Evolutionary conservation across 1,284 basidiomycete species (phyloP).

Genomic region (Fomitopsis palustris): DNA sequence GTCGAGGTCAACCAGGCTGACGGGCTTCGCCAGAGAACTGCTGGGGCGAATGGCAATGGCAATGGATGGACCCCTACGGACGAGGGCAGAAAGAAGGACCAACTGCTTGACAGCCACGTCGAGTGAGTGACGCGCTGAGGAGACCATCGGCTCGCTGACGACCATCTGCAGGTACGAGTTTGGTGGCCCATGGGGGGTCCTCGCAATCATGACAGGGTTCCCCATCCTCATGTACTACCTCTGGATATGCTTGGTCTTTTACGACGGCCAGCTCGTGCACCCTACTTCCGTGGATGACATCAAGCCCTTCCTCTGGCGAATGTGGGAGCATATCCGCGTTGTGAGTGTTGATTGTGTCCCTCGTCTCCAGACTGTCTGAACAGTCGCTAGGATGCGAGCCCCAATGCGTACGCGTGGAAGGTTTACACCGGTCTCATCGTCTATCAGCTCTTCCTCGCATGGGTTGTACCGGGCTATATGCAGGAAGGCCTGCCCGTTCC

Average conservation of each 20-base stretch:
- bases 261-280: constrained; percentile 83
- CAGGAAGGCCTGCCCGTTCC: constrained; percentile 95
- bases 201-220: constrained; percentile 94
- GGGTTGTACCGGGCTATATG: constrained; percentile 87
- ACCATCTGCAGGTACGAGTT: constrained; percentile 77
- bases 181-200: constrained; percentile 89
- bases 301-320: constrained; percentile 74
- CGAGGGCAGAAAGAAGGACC: constrained; percentile 67
- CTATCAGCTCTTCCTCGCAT: constrained; percentile 89
- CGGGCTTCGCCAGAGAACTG: constrained; percentile 22
- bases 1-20: constrained; percentile 15
- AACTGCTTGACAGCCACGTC: constrained; percentile 72
- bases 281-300: constrained; percentile 75
- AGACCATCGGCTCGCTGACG: neutral
- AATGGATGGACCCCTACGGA: constrained; percentile 40
- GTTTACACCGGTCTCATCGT: constrained; percentile 89
- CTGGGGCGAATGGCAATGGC: constrained; percentile 16
- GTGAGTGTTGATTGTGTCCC: constrained; percentile 41
- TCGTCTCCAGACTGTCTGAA: neutral
- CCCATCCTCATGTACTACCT: constrained; percentile 96
- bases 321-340: constrained; percentile 81
- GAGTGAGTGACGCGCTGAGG: constrained; percentile 41
- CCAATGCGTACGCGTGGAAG: constrained; percentile 84
- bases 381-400: constrained; percentile 76
- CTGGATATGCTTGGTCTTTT: constrained; percentile 97